Evolutionary conservation across 805 yeast genomes (phyloP), one percentile per base, ranked within the genome.

Genomic region (Limtongia smithiae): DNA sequence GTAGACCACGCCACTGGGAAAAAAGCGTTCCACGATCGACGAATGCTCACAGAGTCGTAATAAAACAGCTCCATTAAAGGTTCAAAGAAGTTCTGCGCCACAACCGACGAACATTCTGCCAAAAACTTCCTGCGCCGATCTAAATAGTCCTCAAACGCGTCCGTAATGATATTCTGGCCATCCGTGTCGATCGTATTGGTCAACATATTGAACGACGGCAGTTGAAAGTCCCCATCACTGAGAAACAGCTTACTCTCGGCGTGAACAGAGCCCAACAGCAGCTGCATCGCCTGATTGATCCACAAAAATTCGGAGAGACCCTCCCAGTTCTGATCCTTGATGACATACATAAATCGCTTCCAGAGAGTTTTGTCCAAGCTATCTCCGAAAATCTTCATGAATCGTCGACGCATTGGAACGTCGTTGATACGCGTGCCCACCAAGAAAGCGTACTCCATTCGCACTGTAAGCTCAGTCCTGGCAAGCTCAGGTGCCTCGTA

Each of bases 251-350:
- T 65, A 47, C 75, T 71, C 0, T 75, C 74, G 34, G 66, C 66
- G 49, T 82, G 83, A 57, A 86, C 81, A 0, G 95, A 75, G 0
- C 93, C 95, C 62, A 83, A 87, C 5, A 93, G 68, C 25, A 94
- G 68, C 63, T 90, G 96, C 17, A 87, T 72, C 0, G 96, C 97
- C 65, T 91, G 97, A 64, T 88, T 88, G 54, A 91, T 69, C 98
- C 98, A 93, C 36, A 89, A 85, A 60, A 85, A 85, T 58, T 93
- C 98, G 0, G 95, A 90, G 33, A 93, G 71, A 57, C 79, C 84
- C 64, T 93, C 99, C 99, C 99, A 93, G 62, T 88, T 91, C 65
- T 93, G 99, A 61, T 93, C 97, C 33, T 91, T 73, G n/a, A 94
- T 77, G 7, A 91, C 83, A 60, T 94, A 94, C 56, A 83, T 81